A percentile compares a stretch with the other conserved stretches of the same genome.
Conservation (phyloP, 176 grass and related monocot genomes). For the bread wheat (Triticum aestivum) region DNA sequence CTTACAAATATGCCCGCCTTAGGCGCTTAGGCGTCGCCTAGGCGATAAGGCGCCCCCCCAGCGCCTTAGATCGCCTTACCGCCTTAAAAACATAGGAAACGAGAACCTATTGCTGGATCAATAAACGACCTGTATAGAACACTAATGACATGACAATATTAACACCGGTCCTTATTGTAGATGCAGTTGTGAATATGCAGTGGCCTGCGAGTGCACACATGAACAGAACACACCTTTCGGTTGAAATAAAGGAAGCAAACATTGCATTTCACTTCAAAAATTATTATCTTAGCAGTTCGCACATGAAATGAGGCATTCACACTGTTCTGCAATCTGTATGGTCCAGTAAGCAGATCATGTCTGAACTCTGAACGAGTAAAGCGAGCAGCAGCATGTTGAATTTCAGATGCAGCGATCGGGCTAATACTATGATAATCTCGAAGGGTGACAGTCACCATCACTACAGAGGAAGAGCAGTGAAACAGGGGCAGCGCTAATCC, state of each 20-base stretch:
- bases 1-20: too few species aligned
- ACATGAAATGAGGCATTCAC: background rate
- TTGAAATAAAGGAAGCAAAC: background rate
- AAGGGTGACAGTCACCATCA: background rate
- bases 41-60: too few species aligned
- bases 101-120: background rate
- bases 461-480: background rate
- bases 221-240: background rate
- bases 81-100: background rate
- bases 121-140: background rate
- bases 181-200: background rate
- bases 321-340: background rate
- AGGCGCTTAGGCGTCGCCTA: too few species aligned
- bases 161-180: background rate
- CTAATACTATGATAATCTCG: background rate
- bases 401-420: background rate
- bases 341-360: slow-evolving; percentile 8
- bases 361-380: background rate
- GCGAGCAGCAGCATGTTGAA: background rate
- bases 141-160: background rate
- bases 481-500: background rate
- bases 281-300: background rate
- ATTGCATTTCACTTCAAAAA: background rate
- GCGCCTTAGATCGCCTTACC: too few species aligned
- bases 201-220: background rate